Conservation (phyloP, 352 stramenopile genomes). For the Pythium dissotocum region DNA sequence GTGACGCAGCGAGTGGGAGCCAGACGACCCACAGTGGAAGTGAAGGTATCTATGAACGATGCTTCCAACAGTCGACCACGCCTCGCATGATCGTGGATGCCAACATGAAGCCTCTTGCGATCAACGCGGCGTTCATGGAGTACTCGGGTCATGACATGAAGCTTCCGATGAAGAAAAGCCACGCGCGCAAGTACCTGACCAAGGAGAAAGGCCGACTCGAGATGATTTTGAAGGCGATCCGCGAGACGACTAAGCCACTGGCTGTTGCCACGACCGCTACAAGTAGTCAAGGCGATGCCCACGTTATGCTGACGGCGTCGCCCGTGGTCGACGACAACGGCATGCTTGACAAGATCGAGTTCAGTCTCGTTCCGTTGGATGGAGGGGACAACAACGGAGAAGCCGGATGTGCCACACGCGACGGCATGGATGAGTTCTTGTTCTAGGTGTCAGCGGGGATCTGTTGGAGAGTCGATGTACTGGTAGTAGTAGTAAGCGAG, state of each 20-base stretch:
- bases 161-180: not conserved
- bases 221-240: not conserved
- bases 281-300: not conserved
- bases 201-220: not conserved
- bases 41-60: slow-evolving; percentile 36
- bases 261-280: not conserved
- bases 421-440: not conserved
- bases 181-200: not conserved
- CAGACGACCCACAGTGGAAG: slow-evolving; percentile 28
- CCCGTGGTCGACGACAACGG: not conserved
- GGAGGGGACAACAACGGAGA: not conserved
- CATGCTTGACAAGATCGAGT: not conserved
- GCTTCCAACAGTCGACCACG: slow-evolving; percentile 66
- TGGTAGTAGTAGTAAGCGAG: not conserved
- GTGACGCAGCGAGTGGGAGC: not conserved
- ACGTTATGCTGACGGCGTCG: not conserved
- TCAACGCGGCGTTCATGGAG: slow-evolving; percentile 63
- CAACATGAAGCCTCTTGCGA: slow-evolving; percentile 53
- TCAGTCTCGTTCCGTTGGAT: not conserved
- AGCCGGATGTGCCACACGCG: not conserved
- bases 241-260: not conserved
- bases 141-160: not conserved
- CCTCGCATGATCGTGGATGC: slow-evolving; percentile 59
- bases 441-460: not conserved
- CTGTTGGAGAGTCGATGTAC: not conserved